Evolutionary conservation across 768 basidiomycete species (phyloP).

Genomic region (Lactarius psammicola): DNA sequence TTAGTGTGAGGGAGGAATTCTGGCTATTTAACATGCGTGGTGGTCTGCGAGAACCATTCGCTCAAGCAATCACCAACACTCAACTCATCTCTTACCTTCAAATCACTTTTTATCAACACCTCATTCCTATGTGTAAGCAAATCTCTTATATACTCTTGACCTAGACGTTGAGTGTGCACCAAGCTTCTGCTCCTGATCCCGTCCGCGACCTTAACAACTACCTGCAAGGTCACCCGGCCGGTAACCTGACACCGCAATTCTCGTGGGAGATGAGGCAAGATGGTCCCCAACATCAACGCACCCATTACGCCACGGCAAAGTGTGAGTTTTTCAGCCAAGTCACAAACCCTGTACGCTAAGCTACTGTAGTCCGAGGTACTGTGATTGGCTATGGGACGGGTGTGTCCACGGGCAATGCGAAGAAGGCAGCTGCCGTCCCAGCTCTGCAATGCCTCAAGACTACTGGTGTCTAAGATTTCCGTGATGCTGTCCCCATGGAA

Average conservation of each 20-base stretch:
- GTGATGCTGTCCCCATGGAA: not conserved
- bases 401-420: not conserved
- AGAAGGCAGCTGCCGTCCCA: not conserved
- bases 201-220: constrained; percentile 10
- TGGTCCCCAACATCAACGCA: not conserved
- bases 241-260: not conserved
- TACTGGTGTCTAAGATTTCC: not conserved
- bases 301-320: not conserved
- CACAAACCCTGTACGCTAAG: not conserved
- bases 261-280: not conserved
- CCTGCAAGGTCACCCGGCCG: not conserved
- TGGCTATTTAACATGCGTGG: constrained; percentile 11
- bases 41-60: not conserved
- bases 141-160: not conserved
- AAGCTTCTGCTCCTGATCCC: constrained; percentile 9
- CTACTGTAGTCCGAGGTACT: not conserved
- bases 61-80: not conserved
- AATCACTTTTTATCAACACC: not conserved
- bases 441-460: not conserved
- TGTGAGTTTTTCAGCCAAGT: constrained; percentile 3
- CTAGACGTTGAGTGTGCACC: not conserved
- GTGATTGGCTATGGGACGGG: not conserved
- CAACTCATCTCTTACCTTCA: not conserved
- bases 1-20: not conserved
- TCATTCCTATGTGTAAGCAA: constrained; percentile 4